A percentile compares a stretch with the other conserved stretches of the same genome.
phyloP scores from a whole-genome alignment of 2,329 filamentous ascomycete species.

The Periconia digitata region DNA sequence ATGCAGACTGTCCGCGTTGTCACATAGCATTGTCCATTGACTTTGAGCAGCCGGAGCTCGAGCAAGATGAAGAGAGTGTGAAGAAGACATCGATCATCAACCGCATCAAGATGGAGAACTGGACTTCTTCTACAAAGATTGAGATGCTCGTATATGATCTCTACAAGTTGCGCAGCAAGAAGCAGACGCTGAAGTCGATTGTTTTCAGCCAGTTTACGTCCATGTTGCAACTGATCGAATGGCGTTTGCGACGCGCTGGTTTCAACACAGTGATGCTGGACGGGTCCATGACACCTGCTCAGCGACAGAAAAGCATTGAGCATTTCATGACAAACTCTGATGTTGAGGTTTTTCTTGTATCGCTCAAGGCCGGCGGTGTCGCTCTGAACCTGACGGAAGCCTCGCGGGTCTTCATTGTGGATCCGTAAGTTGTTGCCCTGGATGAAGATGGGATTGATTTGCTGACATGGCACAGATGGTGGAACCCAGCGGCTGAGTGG shows the following conservation, averaged over 20 bases:
- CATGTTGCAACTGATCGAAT: conserved; percentile 96
- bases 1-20: conserved; percentile 79
- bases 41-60: conserved; percentile 91
- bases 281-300: conserved; percentile 92
- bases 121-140: conserved; percentile 98
- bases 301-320: conserved; percentile 90
- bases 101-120: conserved; percentile 97
- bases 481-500: conserved; percentile 99
- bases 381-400: conserved; percentile 95
- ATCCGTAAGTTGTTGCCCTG: conserved; percentile 68
- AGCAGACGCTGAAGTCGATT: conserved; percentile 92
- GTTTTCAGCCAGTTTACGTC: conserved; percentile 97
- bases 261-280: conserved; percentile 99
- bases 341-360: conserved; percentile 94
- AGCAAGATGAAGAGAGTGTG: conserved; percentile 81
- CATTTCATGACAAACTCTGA: conserved; percentile 95
- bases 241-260: conserved; percentile 92
- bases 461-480: conserved; percentile 67
- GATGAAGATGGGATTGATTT: not conserved
- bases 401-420: conserved; percentile 91
- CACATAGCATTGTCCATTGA: conserved; percentile 90
- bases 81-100: conserved; percentile 99
- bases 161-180: conserved; percentile 87
- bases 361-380: conserved; percentile 92
- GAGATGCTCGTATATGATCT: conserved; percentile 94